Conservation (phyloP, 306 rosid genomes). For the Cyamopsis tetragonoloba region DNA sequence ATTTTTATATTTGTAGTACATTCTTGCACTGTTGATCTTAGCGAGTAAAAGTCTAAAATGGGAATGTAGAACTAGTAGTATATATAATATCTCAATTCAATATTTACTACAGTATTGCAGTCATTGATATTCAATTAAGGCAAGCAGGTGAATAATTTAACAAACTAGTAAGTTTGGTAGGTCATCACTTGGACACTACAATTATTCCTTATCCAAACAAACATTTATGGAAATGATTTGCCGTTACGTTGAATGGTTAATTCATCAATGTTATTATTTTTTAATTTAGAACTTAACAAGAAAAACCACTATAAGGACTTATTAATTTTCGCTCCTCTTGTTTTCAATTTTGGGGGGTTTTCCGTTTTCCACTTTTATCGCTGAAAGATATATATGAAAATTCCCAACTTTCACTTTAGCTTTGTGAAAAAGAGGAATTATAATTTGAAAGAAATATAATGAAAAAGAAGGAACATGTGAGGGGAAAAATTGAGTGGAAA, state of each 20-base stretch:
- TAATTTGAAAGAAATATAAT: conserved; percentile 6
- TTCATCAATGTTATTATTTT: background rate
- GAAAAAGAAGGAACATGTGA: conserved; percentile 21
- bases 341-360: background rate
- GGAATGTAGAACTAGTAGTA: too few relatives aligned
- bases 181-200: too few relatives aligned
- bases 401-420: conserved; percentile 29
- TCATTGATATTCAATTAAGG: background rate
- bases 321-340: conserved; percentile 17
- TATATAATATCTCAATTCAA: too few relatives aligned
- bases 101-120: background rate
- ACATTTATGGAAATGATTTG: background rate
- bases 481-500: conserved; percentile 10
- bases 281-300: background rate
- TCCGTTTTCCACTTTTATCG: background rate
- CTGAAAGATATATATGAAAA: conserved; percentile 24
- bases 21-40: too few relatives aligned
- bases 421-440: conserved; percentile 16
- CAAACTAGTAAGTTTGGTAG: too few relatives aligned
- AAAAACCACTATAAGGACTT: background rate
- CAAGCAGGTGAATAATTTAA: background rate
- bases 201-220: too few relatives aligned
- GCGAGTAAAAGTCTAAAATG: too few relatives aligned
- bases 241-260: too few relatives aligned
- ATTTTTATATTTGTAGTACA: too few relatives aligned